These are phyloP conservation scores for Suillus tomentosus DNA, from an alignment of 768 basidiomycete genomes.

Conservation along the genomic window DNA sequence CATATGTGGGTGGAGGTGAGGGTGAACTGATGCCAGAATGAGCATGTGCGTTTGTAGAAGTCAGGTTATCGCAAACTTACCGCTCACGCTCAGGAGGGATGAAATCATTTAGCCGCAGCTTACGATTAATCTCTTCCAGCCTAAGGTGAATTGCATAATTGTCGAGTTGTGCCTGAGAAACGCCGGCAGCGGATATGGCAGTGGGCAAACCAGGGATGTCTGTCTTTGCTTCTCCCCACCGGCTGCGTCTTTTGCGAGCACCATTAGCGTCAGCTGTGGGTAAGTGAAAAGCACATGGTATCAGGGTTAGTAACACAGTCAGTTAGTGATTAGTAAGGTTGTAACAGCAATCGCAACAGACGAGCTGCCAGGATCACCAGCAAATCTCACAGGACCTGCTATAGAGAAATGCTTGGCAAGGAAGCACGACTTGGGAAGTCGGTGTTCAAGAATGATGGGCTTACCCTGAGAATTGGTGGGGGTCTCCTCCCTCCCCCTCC, in stretches of 20 bases:
- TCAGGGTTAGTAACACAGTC: slow-evolving; percentile 56
- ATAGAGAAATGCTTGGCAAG: slow-evolving; percentile 26
- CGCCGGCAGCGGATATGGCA: slow-evolving; percentile 89
- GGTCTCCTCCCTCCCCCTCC: slow-evolving; percentile 69
- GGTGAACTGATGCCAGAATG: slow-evolving; percentile 62
- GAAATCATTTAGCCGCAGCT: slow-evolving; percentile 90
- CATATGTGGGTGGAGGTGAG: slow-evolving; percentile 97
- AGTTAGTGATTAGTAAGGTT: slow-evolving; percentile 40
- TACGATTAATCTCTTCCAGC: slow-evolving; percentile 96
- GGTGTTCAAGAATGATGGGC: slow-evolving; percentile 43
- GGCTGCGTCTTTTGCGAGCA: slow-evolving; percentile 92
- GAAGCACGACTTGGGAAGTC: slow-evolving; percentile 39
- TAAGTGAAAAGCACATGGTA: slow-evolving; percentile 43
- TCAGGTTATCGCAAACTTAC: slow-evolving; percentile 40
- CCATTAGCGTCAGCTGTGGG: slow-evolving; percentile 76
- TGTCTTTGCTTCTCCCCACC: slow-evolving; percentile 94
- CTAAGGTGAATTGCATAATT: slow-evolving; percentile 96
- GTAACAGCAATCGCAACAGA: slow-evolving; percentile 21
- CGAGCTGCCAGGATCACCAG: slow-evolving; percentile 4
- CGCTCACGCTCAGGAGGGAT: slow-evolving; percentile 94
- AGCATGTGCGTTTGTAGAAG: not conserved
- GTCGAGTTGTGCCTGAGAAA: slow-evolving; percentile 94
- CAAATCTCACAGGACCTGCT: slow-evolving; percentile 10
- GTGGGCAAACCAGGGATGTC: slow-evolving; percentile 93
- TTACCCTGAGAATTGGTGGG: slow-evolving; percentile 77